Evolutionary conservation across 352 stramenopile genomes (phyloP), one percentile per base, ranked within the genome.

Genomic region (Phytopythium chamaehyphon): DNA sequence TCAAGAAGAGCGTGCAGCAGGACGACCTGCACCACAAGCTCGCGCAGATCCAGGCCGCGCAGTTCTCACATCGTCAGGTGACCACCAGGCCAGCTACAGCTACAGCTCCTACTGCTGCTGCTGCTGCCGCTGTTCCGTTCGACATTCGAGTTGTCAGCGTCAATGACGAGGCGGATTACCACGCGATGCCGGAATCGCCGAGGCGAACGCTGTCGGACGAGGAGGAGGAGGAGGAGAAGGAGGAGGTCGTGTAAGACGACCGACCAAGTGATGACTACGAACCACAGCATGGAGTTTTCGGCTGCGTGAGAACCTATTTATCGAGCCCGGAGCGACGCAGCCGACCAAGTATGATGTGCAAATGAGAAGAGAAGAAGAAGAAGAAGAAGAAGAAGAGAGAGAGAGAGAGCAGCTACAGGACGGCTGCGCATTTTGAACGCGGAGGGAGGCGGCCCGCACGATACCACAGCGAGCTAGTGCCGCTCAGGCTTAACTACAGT

Each of bases 1-100:
- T 86, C 28, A 76, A 78, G 48, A 57, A 73, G 48, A 45, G 55
- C 36, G 51, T 58, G 5, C 51, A 73, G 19, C 53, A 74, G 33
- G 71, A 83, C 28, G 55, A 64, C 14, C 44, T 83, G 39, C 63
- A 73, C 51, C 58, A 73, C 57, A 85, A 88, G 51, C 60, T 88
- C 24, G 59, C 76, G 24, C 66, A 77, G 49, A 65, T 83, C n/a
- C 66, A 76, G 46, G 59, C 63, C 2, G 59, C 51, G 37, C 52
- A 62, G 23, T 62, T 47, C 36, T 55, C 15, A n/a, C 49, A 47
- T 11, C 60, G 68, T 12, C 66, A 61, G 38, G 40, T 19, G 16
- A n/a, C n/a, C n/a, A n/a, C n/a, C n/a, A n/a, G n/a, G 6, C 15
- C 45, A 9, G 42, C 14, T 24, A 55, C 22, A 40, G 62, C 26